These are phyloP conservation scores for Neodidymelliopsis sp. DNA, from an alignment of 2,329 filamentous ascomycete species.

Conservation along the genomic window DNA sequence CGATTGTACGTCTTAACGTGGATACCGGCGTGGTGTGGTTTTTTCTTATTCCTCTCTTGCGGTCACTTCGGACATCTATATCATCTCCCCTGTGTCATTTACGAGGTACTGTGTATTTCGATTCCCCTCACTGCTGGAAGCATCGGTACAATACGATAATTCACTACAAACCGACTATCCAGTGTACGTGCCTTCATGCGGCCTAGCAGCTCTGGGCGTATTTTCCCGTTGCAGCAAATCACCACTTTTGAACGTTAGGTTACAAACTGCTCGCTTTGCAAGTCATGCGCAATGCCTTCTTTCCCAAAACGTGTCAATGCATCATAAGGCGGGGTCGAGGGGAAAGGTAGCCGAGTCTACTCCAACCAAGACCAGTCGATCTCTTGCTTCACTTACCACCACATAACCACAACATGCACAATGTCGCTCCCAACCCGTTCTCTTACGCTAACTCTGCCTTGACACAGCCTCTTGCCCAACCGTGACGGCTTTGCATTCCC, in stretches of 20 bases:
- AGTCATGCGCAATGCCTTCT: slow-evolving; percentile 11
- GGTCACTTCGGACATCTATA: slow-evolving; percentile 38
- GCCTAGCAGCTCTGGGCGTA: slow-evolving; percentile 17
- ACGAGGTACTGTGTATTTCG: slow-evolving; percentile 44
- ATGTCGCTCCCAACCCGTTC: not conserved
- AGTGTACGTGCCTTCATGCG: slow-evolving; percentile 1
- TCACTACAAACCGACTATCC: slow-evolving; percentile 10
- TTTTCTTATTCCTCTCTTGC: slow-evolving; percentile 37
- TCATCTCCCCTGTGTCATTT: slow-evolving; percentile 37
- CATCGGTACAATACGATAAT: slow-evolving; percentile 36
- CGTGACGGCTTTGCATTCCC: slow-evolving; percentile 8
- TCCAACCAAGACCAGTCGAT: not conserved
- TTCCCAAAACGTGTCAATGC: slow-evolving; percentile 7
- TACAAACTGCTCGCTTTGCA: slow-evolving; percentile 4
- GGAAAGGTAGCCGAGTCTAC: slow-evolving; percentile 7
- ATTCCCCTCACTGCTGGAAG: slow-evolving; percentile 33
- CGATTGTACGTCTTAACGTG: slow-evolving; percentile 47
- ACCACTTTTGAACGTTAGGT: slow-evolving; percentile 11
- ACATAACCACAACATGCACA: slow-evolving; percentile 3
- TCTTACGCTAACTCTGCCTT: slow-evolving; percentile 3
- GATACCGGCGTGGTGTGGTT: slow-evolving; percentile 45
- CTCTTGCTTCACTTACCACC: slow-evolving; percentile 4
- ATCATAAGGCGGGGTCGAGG: slow-evolving; percentile 7
- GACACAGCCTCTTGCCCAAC: slow-evolving; percentile 10
- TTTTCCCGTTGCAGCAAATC: slow-evolving; percentile 15